Percentiles rank a stretch among this genome's conserved stretches.
Conservation (phyloP, 495 filamentous ascomycete species). For the Aspergillus ostianus region DNA sequence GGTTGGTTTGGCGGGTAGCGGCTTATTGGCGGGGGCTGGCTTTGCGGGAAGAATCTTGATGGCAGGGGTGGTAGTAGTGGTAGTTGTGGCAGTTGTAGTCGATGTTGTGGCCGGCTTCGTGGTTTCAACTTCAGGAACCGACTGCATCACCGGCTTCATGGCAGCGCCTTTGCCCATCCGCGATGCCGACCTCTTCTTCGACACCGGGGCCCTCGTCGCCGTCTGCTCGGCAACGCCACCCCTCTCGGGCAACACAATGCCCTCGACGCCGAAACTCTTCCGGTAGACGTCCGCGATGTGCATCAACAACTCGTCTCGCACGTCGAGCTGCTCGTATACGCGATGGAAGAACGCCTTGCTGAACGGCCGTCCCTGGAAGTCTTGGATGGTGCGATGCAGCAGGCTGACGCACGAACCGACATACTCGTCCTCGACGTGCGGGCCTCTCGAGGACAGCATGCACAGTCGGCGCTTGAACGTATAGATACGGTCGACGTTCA, state of each 20-base stretch:
- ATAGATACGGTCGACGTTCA: slow-evolving; percentile 70
- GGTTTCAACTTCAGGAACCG: neutral
- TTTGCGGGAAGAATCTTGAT: neutral
- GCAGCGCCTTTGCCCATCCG: neutral
- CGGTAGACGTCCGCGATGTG: slow-evolving; percentile 59
- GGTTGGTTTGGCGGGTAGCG: neutral
- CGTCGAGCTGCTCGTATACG: slow-evolving; percentile 61
- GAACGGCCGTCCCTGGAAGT: slow-evolving; percentile 56
- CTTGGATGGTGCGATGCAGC: slow-evolving; percentile 60
- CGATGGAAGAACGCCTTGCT: slow-evolving; percentile 58
- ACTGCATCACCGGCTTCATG: neutral
- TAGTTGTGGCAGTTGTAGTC: neutral
- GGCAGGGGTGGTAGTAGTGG: neutral
- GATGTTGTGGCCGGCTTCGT: neutral
- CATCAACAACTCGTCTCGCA: slow-evolving; percentile 51
- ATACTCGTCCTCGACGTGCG: slow-evolving; percentile 34
- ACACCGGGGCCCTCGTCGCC: neutral
- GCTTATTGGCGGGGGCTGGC: neutral
- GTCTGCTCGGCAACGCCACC: slow-evolving; percentile 20
- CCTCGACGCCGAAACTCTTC: slow-evolving; percentile 51
- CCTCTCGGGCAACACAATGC: slow-evolving; percentile 36
- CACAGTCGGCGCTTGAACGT: slow-evolving; percentile 67
- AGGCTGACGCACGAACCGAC: slow-evolving; percentile 52
- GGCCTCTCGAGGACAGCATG: slow-evolving; percentile 45
- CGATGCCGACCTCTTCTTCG: neutral